Evolutionary conservation across 2,329 filamentous ascomycete genomes (phyloP).

Genomic region (Verruconis gallopava): DNA sequence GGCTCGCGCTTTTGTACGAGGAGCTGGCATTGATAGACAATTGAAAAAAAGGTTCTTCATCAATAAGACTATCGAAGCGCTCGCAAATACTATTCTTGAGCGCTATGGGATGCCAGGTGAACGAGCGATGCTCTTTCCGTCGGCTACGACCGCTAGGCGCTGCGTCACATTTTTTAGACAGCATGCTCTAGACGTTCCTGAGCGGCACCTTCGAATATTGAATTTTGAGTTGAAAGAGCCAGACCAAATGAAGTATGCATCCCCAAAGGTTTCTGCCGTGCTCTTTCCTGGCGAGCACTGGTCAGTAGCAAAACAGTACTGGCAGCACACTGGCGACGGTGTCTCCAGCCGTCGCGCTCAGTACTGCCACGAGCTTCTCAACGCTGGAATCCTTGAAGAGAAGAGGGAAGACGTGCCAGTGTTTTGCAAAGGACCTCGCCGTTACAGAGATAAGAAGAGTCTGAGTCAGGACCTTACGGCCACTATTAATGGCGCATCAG

Average conservation of each 20-base stretch:
- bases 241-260: constrained; percentile 24
- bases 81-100: constrained; percentile 55
- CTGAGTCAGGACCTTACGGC: background rate
- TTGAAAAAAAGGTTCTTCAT: constrained; percentile 88
- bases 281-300: constrained; percentile 57
- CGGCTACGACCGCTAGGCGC: constrained; percentile 51
- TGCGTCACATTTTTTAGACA: constrained; percentile 61
- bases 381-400: constrained; percentile 52
- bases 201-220: constrained; percentile 40
- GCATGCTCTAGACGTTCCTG: constrained; percentile 41
- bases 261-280: constrained; percentile 39
- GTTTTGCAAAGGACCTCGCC: constrained; percentile 56
- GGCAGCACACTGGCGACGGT: constrained; percentile 92
- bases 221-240: constrained; percentile 43
- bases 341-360: constrained; percentile 84
- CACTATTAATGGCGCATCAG: constrained; percentile 7
- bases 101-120: constrained; percentile 49
- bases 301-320: constrained; percentile 79
- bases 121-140: constrained; percentile 74
- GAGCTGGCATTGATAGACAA: background rate
- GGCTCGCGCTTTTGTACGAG: background rate
- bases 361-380: constrained; percentile 67
- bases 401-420: constrained; percentile 26
- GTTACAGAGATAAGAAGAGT: constrained; percentile 57
- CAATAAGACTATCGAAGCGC: constrained; percentile 64